Evolutionary conservation across 2,329 filamentous ascomycete genomes (phyloP), one percentile per base, ranked within the genome.

Genomic region (Aureobasidium sp.): DNA sequence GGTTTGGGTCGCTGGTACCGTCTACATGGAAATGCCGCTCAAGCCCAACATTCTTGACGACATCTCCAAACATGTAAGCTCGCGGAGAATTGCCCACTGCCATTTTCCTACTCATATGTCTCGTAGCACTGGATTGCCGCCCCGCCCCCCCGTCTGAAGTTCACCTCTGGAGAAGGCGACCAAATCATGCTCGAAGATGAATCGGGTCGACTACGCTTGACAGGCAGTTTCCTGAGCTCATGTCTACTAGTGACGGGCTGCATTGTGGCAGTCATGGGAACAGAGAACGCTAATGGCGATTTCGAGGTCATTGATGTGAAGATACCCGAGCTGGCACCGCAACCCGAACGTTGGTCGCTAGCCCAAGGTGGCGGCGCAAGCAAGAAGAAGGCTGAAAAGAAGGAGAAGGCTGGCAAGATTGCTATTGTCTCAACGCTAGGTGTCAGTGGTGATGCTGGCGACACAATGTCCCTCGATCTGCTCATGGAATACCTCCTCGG

Each of bases 21-120:
- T 97, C 36, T 99, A 96, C 74, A 96, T 97, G 88, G 91, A 97
- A 66, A 92, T 99, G 90, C 85, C 89, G 2, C 76, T 97, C 70
- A 99, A 99, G 77, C 94, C 95, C 0, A 96, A 95, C 71, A 93
- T 99, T 73, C 78, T 99, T 37, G 92, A 97, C 64, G 94, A 99
- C 69, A 89, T 99, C 46, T 88, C 90, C 44, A 96, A 95, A 76
- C 93, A 97, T 75, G 90, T 92, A 77, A 66, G 83, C 74, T 12
- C 8, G 20, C 20, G 17, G 29, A 27, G 9, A n/a, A 20, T 9
- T 9, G 3, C 17, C 5, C 7, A 58, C n/a, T 13, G 36, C 9
- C 10, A n/a, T 39, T 5, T 7, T 13, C 48, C 17, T 12, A 13
- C 69, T 61, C 69, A 64, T 20, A 44, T 52, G n/a, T 8, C 15